Evolutionary conservation across 1,284 basidiomycete species (phyloP).

Genomic region (Cutaneotrichosporon sp.): DNA sequence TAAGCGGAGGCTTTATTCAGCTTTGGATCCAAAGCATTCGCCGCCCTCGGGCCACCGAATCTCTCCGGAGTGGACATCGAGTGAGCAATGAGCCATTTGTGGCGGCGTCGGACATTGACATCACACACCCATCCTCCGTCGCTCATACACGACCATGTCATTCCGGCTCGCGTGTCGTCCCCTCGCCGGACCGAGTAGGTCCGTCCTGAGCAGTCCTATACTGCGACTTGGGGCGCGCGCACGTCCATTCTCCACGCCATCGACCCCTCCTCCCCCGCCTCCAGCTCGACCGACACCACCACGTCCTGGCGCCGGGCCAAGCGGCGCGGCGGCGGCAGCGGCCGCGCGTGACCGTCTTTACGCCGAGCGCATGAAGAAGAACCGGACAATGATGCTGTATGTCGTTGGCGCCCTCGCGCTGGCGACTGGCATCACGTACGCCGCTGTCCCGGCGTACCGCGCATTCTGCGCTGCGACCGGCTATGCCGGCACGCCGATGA

Average conservation of each 20-base stretch:
- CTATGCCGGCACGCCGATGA: constrained; percentile 89
- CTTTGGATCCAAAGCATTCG: no score
- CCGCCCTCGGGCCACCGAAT: no score
- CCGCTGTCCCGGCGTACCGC: constrained; percentile 93
- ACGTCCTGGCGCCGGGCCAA: background rate
- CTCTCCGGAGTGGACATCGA: background rate
- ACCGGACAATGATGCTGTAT: constrained; percentile 38
- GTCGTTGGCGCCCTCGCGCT: constrained; percentile 58
- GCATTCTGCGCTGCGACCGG: constrained; percentile 98
- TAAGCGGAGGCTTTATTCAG: no score
- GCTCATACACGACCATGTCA: background rate
- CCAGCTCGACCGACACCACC: background rate
- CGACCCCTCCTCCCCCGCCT: background rate
- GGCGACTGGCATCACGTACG: constrained; percentile 81
- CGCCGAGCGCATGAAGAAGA: constrained; percentile 29
- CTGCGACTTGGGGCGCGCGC: no score
- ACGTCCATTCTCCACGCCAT: background rate
- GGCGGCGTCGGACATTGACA: background rate
- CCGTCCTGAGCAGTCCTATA: no score
- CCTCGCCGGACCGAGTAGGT: background rate
- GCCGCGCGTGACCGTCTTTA: constrained; percentile 17
- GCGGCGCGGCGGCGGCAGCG: background rate
- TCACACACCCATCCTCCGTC: background rate
- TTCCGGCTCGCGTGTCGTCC: background rate
- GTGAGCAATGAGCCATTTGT: background rate